A percentile compares a stretch with the other conserved stretches of the same genome.
phyloP scores from a whole-genome alignment of 2,329 filamentous ascomycete species.

The Colletotrichum lindemuthianum region DNA sequence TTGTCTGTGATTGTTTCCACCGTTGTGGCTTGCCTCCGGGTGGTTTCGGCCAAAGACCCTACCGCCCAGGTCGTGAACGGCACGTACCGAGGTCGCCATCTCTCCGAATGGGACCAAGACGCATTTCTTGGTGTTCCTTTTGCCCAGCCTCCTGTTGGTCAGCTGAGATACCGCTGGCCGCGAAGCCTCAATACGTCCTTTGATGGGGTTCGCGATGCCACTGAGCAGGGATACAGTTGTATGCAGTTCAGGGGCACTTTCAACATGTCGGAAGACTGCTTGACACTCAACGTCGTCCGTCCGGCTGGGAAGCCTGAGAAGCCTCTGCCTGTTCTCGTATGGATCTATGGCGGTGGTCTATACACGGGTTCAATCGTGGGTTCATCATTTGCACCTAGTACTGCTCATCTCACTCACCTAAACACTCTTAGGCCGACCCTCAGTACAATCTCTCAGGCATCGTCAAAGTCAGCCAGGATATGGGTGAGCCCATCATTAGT shows the following conservation, averaged over 20 bases:
- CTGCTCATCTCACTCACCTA: not conserved
- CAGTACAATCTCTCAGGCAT: constrained; percentile 74
- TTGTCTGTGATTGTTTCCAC: constrained; percentile 13
- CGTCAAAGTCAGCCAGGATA: constrained; percentile 61
- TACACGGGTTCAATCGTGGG: constrained; percentile 56
- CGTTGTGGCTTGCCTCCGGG: constrained; percentile 20
- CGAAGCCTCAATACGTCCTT: constrained; percentile 51
- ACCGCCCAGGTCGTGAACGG: constrained; percentile 43
- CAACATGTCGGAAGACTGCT: constrained; percentile 60
- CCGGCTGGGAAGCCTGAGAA: constrained; percentile 46
- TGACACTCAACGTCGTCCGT: constrained; percentile 54
- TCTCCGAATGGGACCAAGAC: constrained; percentile 50
- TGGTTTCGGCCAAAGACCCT: constrained; percentile 20
- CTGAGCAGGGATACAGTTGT: constrained; percentile 55
- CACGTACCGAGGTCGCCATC: constrained; percentile 46
- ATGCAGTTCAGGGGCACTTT: constrained; percentile 56
- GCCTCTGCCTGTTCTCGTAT: constrained; percentile 56
- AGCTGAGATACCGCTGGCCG: constrained; percentile 50
- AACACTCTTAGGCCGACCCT: constrained; percentile 50
- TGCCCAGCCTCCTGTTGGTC: constrained; percentile 49
- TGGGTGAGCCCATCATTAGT: constrained; percentile 63
- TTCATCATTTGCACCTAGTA: no score
- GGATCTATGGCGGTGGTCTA: constrained; percentile 70
- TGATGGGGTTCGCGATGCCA: constrained; percentile 50
- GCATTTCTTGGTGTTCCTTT: constrained; percentile 49